phyloP scores from a whole-genome alignment of 2,329 filamentous ascomycete genomes.

The Botrytis paeoniae region DNA sequence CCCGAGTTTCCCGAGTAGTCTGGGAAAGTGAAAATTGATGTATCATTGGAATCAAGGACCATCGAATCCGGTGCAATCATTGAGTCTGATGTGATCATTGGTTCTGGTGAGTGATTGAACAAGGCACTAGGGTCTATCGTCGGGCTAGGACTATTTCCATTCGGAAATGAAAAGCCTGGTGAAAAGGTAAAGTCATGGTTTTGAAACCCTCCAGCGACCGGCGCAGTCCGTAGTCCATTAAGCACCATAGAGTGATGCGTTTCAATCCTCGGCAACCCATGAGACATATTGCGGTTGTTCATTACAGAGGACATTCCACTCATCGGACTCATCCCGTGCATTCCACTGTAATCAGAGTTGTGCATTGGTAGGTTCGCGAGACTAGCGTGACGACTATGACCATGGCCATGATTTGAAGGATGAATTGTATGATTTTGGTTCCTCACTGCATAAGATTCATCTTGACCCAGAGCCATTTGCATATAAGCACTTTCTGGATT shows the following conservation, averaged over 20 bases:
- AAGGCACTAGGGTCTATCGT: slow-evolving; percentile 72
- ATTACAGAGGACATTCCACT: slow-evolving; percentile 65
- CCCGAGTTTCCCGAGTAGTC: slow-evolving; percentile 56
- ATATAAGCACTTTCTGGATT: slow-evolving; percentile 79
- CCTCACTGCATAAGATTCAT: slow-evolving; percentile 46
- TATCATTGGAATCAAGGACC: slow-evolving; percentile 59
- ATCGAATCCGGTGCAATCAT: slow-evolving; percentile 56
- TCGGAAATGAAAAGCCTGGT: slow-evolving; percentile 42
- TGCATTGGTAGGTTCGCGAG: slow-evolving; percentile 64
- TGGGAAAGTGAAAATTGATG: slow-evolving; percentile 55
- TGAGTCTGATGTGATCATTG: slow-evolving; percentile 36
- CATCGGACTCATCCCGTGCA: neutral
- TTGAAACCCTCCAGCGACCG: slow-evolving; percentile 61
- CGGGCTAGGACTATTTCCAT: slow-evolving; percentile 54
- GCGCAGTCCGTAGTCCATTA: slow-evolving; percentile 75
- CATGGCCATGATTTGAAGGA: slow-evolving; percentile 6
- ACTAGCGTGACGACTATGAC: slow-evolving; percentile 65
- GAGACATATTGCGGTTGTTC: slow-evolving; percentile 62
- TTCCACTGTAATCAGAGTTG: slow-evolving; percentile 57
- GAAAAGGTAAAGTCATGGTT: slow-evolving; percentile 72
- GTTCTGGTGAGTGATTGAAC: slow-evolving; percentile 74
- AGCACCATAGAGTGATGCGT: slow-evolving; percentile 63
- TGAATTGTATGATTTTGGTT: slow-evolving; percentile 11
- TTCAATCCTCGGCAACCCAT: slow-evolving; percentile 78
- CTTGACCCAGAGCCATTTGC: slow-evolving; percentile 51